These are phyloP conservation scores for Pseudophaeomoniella oleicola DNA, from an alignment of 2,329 filamentous ascomycete species.

Conservation along the genomic window DNA sequence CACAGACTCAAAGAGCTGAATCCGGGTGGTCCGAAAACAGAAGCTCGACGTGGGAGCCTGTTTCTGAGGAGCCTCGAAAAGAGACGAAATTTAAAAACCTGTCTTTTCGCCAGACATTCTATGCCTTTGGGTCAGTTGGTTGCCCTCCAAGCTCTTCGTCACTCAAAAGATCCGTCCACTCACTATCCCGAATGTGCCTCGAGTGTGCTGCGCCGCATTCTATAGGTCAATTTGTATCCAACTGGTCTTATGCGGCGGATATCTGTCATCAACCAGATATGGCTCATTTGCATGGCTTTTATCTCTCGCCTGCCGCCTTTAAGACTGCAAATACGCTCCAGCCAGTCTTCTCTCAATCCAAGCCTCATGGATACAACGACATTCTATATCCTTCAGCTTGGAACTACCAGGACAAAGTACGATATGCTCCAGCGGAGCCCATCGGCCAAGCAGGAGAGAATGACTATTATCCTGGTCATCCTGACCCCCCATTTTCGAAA, in stretches of 20 bases:
- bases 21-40: constrained; percentile 22
- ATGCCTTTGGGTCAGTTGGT: constrained; percentile 30
- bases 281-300: constrained; percentile 57
- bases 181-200: constrained; percentile 49
- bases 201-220: constrained; percentile 51
- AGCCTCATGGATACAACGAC: constrained; percentile 58
- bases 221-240: constrained; percentile 47
- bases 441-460: constrained; percentile 15
- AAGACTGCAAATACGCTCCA: constrained; percentile 50
- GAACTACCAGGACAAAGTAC: constrained; percentile 46
- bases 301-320: constrained; percentile 48
- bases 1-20: constrained; percentile 3
- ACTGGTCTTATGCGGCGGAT: constrained; percentile 52
- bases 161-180: constrained; percentile 46
- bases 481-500: constrained; percentile 40
- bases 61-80: constrained; percentile 18
- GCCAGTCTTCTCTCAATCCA: constrained; percentile 64
- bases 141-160: constrained; percentile 51
- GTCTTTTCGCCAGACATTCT: constrained; percentile 25
- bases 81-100: constrained; percentile 24
- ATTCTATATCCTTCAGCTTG: constrained; percentile 56
- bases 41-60: constrained; percentile 20
- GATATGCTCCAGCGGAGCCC: constrained; percentile 34
- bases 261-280: constrained; percentile 68
- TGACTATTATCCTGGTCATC: constrained; percentile 16